phyloP scores from a whole-genome alignment of 306 rosid genomes.

The Trifolium pratense region DNA sequence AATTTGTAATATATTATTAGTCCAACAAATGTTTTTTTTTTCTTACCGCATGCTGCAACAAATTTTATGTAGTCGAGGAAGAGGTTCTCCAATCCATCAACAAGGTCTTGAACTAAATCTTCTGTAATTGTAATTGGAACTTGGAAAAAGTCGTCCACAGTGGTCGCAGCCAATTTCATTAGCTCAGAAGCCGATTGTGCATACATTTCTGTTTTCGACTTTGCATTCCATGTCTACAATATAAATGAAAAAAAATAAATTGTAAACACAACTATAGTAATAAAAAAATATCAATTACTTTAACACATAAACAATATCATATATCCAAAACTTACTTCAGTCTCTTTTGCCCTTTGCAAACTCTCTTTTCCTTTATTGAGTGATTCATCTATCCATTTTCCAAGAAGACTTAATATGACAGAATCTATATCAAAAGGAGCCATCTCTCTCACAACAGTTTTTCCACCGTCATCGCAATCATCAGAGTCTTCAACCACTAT shows the following conservation, averaged over 20 bases:
- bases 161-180: conserved; percentile 53
- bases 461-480: conserved; percentile 92
- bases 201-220: conserved; percentile 75
- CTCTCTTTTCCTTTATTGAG: conserved; percentile 58
- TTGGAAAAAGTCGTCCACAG: conserved; percentile 70
- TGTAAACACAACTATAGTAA: not conserved
- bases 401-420: conserved; percentile 65
- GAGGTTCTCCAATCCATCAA: conserved; percentile 67
- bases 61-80: conserved; percentile 70
- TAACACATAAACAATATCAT: too few species aligned
- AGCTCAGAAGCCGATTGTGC: conserved; percentile 86
- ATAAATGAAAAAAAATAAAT: not conserved
- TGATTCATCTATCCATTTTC: conserved; percentile 72
- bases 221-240: conserved; percentile 89
- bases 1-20: not conserved
- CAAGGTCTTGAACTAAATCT: conserved; percentile 75
- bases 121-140: conserved; percentile 78
- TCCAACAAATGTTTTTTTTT: not conserved
- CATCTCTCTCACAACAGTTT: conserved; percentile 78
- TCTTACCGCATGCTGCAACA: conserved; percentile 83
- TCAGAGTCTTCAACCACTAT: conserved; percentile 81
- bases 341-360: conserved; percentile 66
- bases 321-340: conserved; percentile 62
- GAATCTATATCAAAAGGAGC: conserved; percentile 80
- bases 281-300: too few species aligned